Percentiles rank a stretch among this genome's conserved stretches.
phyloP scores from a whole-genome alignment of 2,329 filamentous ascomycete species.

The Lachnellula willkommii region DNA sequence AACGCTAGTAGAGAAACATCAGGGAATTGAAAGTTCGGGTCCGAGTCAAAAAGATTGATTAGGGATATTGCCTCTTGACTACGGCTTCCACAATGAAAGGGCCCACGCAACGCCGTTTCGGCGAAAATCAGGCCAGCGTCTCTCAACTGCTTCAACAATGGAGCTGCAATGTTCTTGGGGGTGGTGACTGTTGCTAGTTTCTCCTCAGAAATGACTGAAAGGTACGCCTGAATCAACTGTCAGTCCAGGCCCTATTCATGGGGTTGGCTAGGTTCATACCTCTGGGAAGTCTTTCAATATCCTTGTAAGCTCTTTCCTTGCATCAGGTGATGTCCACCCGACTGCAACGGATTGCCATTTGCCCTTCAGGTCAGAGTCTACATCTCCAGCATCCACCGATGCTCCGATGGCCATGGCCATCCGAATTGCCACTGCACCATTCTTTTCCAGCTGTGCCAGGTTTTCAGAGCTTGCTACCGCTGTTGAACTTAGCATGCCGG shows the following conservation, averaged over 20 bases:
- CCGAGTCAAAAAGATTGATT: conserved; percentile 26
- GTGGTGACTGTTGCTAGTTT: conserved; percentile 35
- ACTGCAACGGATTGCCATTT: not conserved
- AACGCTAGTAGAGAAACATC: conserved; percentile 27
- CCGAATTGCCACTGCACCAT: conserved; percentile 28
- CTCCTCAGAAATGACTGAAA: conserved; percentile 17
- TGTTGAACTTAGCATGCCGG: conserved; percentile 36
- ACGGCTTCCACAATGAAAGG: conserved; percentile 29
- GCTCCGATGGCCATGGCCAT: conserved; percentile 9
- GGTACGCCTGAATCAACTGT: not conserved
- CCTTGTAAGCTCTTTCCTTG: conserved; percentile 4
- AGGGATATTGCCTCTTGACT: conserved; percentile 18
- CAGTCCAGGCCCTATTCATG: too few relatives aligned
- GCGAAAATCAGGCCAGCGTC: conserved; percentile 25
- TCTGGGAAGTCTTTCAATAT: conserved; percentile 1
- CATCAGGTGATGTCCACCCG: conserved; percentile 4
- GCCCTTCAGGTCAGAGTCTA: not conserved
- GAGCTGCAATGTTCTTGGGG: not conserved
- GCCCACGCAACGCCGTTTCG: conserved; percentile 31
- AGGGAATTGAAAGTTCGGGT: conserved; percentile 31
- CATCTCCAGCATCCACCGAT: conserved; percentile 11
- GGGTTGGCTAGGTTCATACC: not conserved
- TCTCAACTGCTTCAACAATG: conserved; percentile 8
- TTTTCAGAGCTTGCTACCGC: conserved; percentile 32
- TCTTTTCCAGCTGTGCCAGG: conserved; percentile 28